phyloP scores from a whole-genome alignment of 2,329 filamentous ascomycete genomes.

The Plenodomus lindquistii region DNA sequence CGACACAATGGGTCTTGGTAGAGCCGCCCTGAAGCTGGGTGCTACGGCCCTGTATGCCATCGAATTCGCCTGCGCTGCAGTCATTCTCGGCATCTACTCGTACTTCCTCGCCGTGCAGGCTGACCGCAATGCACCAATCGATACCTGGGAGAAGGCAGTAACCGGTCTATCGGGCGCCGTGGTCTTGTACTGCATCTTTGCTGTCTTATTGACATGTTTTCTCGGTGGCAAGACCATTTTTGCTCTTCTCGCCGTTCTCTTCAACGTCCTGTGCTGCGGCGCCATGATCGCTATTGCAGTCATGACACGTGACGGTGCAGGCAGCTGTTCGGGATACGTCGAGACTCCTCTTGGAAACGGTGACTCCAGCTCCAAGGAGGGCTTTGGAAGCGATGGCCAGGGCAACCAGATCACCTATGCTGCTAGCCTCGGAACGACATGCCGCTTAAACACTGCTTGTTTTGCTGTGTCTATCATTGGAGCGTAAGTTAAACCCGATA shows the following conservation, averaged over 20 bases:
- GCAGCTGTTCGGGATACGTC: constrained; percentile 64
- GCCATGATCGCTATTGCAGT: constrained; percentile 82
- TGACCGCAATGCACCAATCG: constrained; percentile 66
- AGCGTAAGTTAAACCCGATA: constrained; percentile 46
- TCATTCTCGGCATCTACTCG: constrained; percentile 75
- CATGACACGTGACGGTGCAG: constrained; percentile 70
- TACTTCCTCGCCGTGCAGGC: constrained; percentile 80
- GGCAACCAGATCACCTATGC: constrained; percentile 50
- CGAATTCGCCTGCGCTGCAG: constrained; percentile 71
- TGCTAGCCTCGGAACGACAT: constrained; percentile 62
- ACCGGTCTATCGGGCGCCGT: constrained; percentile 72
- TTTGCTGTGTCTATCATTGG: constrained; percentile 79
- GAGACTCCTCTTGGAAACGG: constrained; percentile 74
- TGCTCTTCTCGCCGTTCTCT: constrained; percentile 70
- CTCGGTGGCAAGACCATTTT: constrained; percentile 70
- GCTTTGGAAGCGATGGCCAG: constrained; percentile 50
- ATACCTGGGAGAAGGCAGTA: constrained; percentile 70
- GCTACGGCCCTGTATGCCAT: constrained; percentile 75
- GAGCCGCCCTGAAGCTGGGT: constrained; percentile 67
- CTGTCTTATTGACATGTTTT: constrained; percentile 76
- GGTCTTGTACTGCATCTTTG: constrained; percentile 73
- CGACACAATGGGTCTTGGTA: constrained; percentile 57
- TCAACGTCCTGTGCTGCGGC: constrained; percentile 77
- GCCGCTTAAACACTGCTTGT: constrained; percentile 73
- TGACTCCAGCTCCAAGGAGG: constrained; percentile 54